phyloP scores from a whole-genome alignment of 2,329 filamentous ascomycete species.

The Mollisiaceae sp. region DNA sequence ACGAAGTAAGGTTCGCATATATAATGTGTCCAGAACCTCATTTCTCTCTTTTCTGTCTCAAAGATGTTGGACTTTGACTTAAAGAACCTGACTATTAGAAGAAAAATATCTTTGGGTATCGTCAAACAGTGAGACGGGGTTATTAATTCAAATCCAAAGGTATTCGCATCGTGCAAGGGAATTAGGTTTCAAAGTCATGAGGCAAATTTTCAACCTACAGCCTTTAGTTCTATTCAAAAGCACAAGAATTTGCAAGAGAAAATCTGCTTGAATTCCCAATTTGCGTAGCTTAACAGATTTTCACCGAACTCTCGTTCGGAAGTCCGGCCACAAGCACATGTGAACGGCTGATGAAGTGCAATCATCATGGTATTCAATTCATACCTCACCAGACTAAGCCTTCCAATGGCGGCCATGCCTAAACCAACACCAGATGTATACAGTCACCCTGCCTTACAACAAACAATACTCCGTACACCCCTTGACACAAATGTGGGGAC shows the following conservation, averaged over 20 bases:
- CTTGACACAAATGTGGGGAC: slow-evolving; percentile 3
- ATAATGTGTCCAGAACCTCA: too few relatives aligned
- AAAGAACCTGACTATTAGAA: too few relatives aligned
- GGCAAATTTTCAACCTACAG: too few relatives aligned
- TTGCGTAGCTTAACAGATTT: neutral
- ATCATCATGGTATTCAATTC: slow-evolving; percentile 5
- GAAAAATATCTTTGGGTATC: too few relatives aligned
- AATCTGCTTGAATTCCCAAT: neutral
- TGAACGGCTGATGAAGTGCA: neutral
- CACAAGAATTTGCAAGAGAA: neutral
- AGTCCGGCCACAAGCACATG: neutral
- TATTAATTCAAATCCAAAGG: too few relatives aligned
- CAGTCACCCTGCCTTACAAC: slow-evolving; percentile 19
- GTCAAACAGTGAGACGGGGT: too few relatives aligned
- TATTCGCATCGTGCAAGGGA: too few relatives aligned
- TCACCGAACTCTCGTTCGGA: neutral
- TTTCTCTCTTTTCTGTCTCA: too few relatives aligned
- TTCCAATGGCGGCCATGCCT: neutral
- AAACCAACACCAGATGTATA: slow-evolving; percentile 23
- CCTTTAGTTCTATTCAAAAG: neutral
- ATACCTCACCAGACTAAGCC: neutral
- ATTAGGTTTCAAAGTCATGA: too few relatives aligned
- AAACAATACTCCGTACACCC: slow-evolving; percentile 24
- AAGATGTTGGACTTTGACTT: too few relatives aligned
- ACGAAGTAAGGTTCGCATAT: too few relatives aligned